Percentiles rank a stretch among this genome's conserved stretches.
Conservation (phyloP, 352 stramenopile species). For the Lagenidium giganteum region DNA sequence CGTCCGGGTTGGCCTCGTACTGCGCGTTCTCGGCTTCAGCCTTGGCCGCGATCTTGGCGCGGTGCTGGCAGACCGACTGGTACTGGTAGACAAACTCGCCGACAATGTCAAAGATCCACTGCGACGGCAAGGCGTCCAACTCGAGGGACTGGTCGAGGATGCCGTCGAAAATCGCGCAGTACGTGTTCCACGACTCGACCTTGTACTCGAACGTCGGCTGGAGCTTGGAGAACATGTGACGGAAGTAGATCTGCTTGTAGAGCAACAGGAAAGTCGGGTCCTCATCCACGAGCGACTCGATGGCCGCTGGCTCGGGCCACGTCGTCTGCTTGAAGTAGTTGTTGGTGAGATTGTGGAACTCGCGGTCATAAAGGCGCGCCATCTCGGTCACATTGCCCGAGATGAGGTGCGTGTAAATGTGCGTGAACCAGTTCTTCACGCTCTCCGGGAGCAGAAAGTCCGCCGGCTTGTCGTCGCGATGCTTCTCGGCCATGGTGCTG, state of each 20-base stretch:
- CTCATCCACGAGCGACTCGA: slow-evolving; percentile 79
- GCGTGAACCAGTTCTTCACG: slow-evolving; percentile 87
- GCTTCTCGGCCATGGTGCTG: slow-evolving; percentile 33
- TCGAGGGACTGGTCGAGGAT: slow-evolving; percentile 84
- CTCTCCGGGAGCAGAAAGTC: slow-evolving; percentile 85
- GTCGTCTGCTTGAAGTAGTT: slow-evolving; percentile 94
- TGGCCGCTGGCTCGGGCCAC: slow-evolving; percentile 90
- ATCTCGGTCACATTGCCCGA: slow-evolving; percentile 79
- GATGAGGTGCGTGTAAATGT: slow-evolving; percentile 84
- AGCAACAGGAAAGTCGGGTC: slow-evolving; percentile 92
- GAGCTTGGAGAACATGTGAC: slow-evolving; percentile 93
- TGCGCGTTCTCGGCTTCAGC: slow-evolving; percentile 45
- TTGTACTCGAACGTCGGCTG: slow-evolving; percentile 88
- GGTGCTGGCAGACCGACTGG: slow-evolving; percentile 97
- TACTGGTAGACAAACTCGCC: slow-evolving; percentile 99
- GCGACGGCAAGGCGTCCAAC: slow-evolving; percentile 84
- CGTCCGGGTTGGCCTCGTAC: slow-evolving; percentile 79
- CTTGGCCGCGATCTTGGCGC: slow-evolving; percentile 77
- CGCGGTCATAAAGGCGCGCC: slow-evolving; percentile 82
- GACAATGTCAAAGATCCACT: slow-evolving; percentile 99
- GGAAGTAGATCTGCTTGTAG: slow-evolving; percentile 97
- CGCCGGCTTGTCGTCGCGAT: slow-evolving; percentile 79
- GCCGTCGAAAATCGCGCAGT: slow-evolving; percentile 93
- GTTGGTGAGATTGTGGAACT: slow-evolving; percentile 84
- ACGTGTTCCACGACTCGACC: slow-evolving; percentile 91